Evolutionary conservation across 768 basidiomycete genomes (phyloP), one percentile per base, ranked within the genome.

Genomic region (Hygrophorus russula): DNA sequence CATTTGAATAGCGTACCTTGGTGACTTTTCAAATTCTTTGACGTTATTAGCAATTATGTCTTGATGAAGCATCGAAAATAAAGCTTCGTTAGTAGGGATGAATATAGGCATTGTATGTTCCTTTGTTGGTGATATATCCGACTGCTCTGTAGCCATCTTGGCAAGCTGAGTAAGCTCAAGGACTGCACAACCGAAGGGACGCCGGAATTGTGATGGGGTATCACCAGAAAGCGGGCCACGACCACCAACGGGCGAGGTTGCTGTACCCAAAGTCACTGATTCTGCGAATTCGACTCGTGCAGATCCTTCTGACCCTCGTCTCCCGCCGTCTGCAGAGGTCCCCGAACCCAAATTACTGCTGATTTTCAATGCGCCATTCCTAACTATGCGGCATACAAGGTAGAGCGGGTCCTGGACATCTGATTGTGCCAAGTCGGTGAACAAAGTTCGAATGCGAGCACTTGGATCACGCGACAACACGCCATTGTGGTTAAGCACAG

Each of bases 161-260:
- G 64, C 71, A 42, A 44, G 36, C 53, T 88, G 84, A 0, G 78
- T 76, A 31, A 98, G 62, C 53, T 96, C 89, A 42, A 97, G 64
- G 8, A 96, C 82, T 2, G 94, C 94, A 56, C 91, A 96, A n/a
- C 92, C 94, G 56, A 98, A 91, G 0, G 94, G 94, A 40, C 94
- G 68, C 30, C 94, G 75, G 54, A 83, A 84, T 43, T 74, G 73
- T 18, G 60, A 49, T 6, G 63, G 57, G n/a, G 53, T 45, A 8
- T 76, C 75, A 18, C 37, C 46, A 35, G 49, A 39, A 33, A 55
- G 46, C 48, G 57, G 52, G 18, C 54, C 48, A 42, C 61, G 60
- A 31, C 56, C 52, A 35, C 55, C 46, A 14, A 46, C 19, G 4
- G 55, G 54, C 19, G 30, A 42, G 17, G 17, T 37, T 13, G 15